These are phyloP conservation scores for Trichosporon faecale DNA, from an alignment of 1,284 basidiomycete species.

Conservation along the genomic window DNA sequence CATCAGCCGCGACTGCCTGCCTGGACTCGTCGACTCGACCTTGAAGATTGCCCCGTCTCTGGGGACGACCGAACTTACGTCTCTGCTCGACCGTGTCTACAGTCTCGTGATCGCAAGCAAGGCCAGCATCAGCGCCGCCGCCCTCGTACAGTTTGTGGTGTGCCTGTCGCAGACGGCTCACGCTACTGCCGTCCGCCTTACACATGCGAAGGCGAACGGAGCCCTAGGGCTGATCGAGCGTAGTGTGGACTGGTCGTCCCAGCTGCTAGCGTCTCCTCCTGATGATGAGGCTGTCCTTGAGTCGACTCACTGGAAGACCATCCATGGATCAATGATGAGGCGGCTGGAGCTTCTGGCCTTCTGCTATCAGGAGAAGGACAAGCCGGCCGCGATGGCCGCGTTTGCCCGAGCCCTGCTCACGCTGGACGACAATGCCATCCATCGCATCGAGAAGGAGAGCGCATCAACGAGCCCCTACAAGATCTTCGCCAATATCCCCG, in stretches of 20 bases:
- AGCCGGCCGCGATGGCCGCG: constrained; percentile 26
- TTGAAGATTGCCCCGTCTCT: constrained; percentile 13
- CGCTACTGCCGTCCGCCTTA: constrained; percentile 37
- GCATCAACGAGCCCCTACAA: background rate
- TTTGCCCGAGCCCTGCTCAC: constrained; percentile 23
- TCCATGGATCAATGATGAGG: constrained; percentile 39
- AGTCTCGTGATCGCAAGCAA: background rate
- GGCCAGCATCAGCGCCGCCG: background rate
- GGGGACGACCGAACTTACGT: constrained; percentile 8
- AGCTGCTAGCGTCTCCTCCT: constrained; percentile 14
- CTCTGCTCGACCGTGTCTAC: constrained; percentile 13
- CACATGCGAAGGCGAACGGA: constrained; percentile 32
- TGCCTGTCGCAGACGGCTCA: constrained; percentile 18
- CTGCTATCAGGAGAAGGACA: constrained; percentile 68
- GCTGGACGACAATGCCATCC: background rate
- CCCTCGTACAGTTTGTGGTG: constrained; percentile 7
- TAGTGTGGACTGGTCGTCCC: constrained; percentile 32
- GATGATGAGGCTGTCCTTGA: constrained; percentile 15
- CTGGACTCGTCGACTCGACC: constrained; percentile 19
- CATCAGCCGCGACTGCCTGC: constrained; percentile 3
- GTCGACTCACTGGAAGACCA: background rate
- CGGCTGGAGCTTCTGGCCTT: constrained; percentile 75
- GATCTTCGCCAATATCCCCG: constrained; percentile 17
- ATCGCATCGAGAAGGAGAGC: constrained; percentile 11
- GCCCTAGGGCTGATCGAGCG: constrained; percentile 35